A percentile compares a stretch with the other conserved stretches of the same genome.
These are phyloP conservation scores for Claviceps monticola DNA, from an alignment of 2,329 filamentous ascomycete genomes.

Conservation along the genomic window DNA sequence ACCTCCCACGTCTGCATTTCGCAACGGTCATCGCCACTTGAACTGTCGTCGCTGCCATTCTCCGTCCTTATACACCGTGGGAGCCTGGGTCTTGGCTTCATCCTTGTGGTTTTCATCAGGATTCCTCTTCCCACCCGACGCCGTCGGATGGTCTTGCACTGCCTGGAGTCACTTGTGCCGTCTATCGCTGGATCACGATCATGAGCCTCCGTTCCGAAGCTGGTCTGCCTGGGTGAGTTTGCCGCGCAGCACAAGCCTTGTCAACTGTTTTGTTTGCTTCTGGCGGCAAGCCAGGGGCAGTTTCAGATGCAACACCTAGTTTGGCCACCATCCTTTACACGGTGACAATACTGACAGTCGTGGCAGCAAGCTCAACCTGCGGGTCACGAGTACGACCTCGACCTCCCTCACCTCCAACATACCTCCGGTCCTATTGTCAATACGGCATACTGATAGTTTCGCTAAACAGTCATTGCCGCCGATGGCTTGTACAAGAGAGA, in stretches of 20 bases:
- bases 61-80: slow-evolving; percentile 2
- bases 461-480: slow-evolving; percentile 74
- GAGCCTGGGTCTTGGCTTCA: background rate
- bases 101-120: slow-evolving; percentile 7
- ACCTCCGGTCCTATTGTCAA: background rate
- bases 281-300: background rate
- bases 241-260: slow-evolving; percentile 3
- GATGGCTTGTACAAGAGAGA: slow-evolving; percentile 98
- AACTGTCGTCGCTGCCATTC: slow-evolving; percentile 2
- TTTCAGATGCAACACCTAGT: background rate
- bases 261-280: slow-evolving; percentile 3
- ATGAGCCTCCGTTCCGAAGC: slow-evolving; percentile 23
- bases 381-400: slow-evolving; percentile 68
- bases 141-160: background rate
- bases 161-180: background rate
- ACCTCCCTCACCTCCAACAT: slow-evolving; percentile 9
- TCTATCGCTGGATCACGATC: slow-evolving; percentile 3
- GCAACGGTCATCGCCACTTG: slow-evolving; percentile 5
- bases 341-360: slow-evolving; percentile 16
- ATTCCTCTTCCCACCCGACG: background rate
- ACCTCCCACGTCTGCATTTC: slow-evolving; percentile 1
- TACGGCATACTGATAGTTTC: slow-evolving; percentile 20
- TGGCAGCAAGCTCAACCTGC: slow-evolving; percentile 66
- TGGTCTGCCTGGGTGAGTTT: slow-evolving; percentile 22
- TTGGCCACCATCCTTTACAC: slow-evolving; percentile 1